Evolutionary conservation across 2,329 filamentous ascomycete genomes (phyloP), one percentile per base, ranked within the genome.

Genomic region (Alternaria ventricosa): DNA sequence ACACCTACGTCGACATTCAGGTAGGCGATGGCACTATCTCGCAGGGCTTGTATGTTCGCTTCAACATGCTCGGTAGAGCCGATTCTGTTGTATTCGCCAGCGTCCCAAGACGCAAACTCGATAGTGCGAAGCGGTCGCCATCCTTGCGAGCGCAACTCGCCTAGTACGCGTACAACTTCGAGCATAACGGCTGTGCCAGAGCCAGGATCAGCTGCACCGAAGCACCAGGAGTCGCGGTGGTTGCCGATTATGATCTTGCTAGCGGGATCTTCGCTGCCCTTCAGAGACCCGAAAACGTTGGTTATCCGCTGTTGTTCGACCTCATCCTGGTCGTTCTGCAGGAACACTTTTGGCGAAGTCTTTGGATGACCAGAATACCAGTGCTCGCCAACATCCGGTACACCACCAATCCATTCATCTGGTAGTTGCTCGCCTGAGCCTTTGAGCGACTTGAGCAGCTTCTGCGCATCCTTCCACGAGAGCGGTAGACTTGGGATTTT

Each of bases 21-120:
- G 75, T 99, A 99, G 10, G 92, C 94, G 67, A 93, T 89, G 0
- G 88, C 95, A 71, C 96, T 87, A 18, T 87, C 83, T 45, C 92
- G 90, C 7, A 99, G 85, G 4, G 83, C 79, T 0, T 94, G 89
- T 27, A 93, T 84, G 70, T 95, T 90, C 50, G 92, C 90, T 81
- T 99, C 96, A 49, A 99, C 96, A 74, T 92, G 95, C 79, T 99
- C 96, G 2, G 96, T 98, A 11, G 93, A 97, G 9, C 96, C 96
- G 61, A 97, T 92, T 49, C 96, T 83, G 79, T 97, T 97, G 83
- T 97, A 98, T 79, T 95, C 93, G 71, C 91, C 91, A 5, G 88
- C 96, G 78, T 99, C 96, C 96, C 96, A 99, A 33, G 93, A 97
- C 75, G 94, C 94, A 79, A 99, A 98, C 78, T 97, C 92, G 68